A percentile compares a stretch with the other conserved stretches of the same genome.
Conservation (phyloP, 768 basidiomycete genomes). For the Panaeolus papilionaceus region DNA sequence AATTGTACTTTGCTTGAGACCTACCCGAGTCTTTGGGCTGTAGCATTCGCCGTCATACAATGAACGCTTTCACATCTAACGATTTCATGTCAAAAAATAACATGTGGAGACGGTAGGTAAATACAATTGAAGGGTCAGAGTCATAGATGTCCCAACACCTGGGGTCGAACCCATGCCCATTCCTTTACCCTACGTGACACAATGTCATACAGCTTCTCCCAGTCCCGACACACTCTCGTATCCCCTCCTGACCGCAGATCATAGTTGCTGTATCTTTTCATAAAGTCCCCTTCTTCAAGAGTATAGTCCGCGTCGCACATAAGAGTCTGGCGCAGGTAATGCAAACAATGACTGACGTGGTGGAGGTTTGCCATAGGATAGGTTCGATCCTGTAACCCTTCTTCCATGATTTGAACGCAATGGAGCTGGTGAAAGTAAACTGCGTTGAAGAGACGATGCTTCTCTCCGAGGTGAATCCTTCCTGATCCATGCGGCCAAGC, state of each 20-base stretch:
- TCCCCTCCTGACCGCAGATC: slow-evolving; percentile 26
- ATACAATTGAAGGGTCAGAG: too few relatives aligned
- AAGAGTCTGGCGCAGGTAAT: slow-evolving; percentile 41
- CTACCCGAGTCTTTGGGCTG: too few relatives aligned
- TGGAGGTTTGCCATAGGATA: slow-evolving; percentile 20
- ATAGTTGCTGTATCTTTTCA: slow-evolving; percentile 27
- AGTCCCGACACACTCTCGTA: slow-evolving; percentile 21
- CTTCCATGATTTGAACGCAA: slow-evolving; percentile 31
- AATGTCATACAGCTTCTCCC: slow-evolving; percentile 9
- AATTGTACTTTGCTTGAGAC: too few relatives aligned
- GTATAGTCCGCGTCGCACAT: slow-evolving; percentile 39
- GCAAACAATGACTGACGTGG: slow-evolving; percentile 40
- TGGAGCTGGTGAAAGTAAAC: slow-evolving; percentile 36
- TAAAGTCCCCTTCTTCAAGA: slow-evolving; percentile 41
- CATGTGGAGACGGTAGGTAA: too few relatives aligned
- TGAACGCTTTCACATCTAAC: too few relatives aligned
- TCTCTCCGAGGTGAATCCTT: slow-evolving; percentile 29
- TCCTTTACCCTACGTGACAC: not conserved
- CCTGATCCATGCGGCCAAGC: slow-evolving; percentile 28
- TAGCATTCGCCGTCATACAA: too few relatives aligned
- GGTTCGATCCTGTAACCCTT: slow-evolving; percentile 27
- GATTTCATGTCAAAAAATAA: too few relatives aligned
- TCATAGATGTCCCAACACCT: not conserved
- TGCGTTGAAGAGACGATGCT: slow-evolving; percentile 28
- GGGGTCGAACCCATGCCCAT: not conserved